Evolutionary conservation across 208 protist species (phyloP).

Genomic region (Vickermania spadyakhi): DNA sequence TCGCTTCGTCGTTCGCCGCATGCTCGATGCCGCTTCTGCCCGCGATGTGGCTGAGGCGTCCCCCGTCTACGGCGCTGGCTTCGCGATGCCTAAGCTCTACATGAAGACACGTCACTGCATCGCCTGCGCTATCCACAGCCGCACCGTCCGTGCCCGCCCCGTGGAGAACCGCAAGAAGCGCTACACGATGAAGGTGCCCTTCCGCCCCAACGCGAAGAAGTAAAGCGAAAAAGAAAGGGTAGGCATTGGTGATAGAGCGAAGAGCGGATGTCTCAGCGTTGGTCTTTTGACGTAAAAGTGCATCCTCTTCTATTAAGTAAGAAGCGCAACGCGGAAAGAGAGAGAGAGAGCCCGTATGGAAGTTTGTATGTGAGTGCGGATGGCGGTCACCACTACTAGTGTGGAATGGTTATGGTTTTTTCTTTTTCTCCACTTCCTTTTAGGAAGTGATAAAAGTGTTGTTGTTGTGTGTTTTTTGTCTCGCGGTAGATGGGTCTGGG

Average conservation of each 20-base stretch:
- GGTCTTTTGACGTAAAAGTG: neutral
- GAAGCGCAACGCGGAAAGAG: neutral
- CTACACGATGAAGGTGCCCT: slow-evolving; percentile 77
- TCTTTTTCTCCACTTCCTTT: too few relatives aligned
- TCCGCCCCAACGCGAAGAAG: slow-evolving; percentile 42
- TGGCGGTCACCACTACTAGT: too few relatives aligned
- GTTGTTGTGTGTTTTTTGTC: too few relatives aligned
- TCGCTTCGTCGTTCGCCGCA: slow-evolving; percentile 98
- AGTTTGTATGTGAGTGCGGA: too few relatives aligned
- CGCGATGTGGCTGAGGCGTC: slow-evolving; percentile 96
- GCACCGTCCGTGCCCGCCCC: slow-evolving; percentile 91
- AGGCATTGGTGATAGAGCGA: neutral
- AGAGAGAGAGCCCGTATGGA: too few relatives aligned
- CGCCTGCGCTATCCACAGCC: slow-evolving; percentile 98
- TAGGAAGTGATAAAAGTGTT: too few relatives aligned
- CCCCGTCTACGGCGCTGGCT: slow-evolving; percentile 85
- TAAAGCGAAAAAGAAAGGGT: slow-evolving; percentile 9
- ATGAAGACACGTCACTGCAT: slow-evolving; percentile 99
- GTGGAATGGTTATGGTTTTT: too few relatives aligned
- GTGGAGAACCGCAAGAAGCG: slow-evolving; percentile 76
- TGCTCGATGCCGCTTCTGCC: slow-evolving; percentile 96
- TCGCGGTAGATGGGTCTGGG: too few relatives aligned
- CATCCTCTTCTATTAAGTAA: neutral
- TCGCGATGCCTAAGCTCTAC: slow-evolving; percentile 98
- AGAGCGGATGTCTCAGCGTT: neutral